Base-by-base conservation (phyloP, 192 early-diverging fungal genomes). In the Podochytrium sp. region DNA sequence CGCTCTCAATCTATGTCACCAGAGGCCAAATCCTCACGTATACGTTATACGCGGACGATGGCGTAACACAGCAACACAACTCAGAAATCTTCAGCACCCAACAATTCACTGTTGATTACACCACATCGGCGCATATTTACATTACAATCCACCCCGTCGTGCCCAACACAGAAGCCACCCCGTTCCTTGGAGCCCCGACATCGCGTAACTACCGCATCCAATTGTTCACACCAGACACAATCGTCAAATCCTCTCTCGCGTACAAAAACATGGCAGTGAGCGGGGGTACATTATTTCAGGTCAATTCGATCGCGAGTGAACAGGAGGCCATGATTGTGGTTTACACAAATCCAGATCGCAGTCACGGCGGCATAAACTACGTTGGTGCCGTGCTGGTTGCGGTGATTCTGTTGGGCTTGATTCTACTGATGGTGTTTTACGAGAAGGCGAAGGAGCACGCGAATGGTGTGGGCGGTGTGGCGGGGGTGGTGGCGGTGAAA, bases 31-130 rank as follows among this genome's bases (percentile, higher is more conserved):
- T 55, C 20, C 20, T n/a, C 47, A 6, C 5, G 30, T 69, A 35
- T 37, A 52, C 34, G n/a, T 30, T 69, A 5, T 69, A 69, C 52
- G 10, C n/a, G 25, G 66, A 69, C 52, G 66, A 69, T 33, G 7
- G 30, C 4, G 38, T 12, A 56, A 55, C 66, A 25, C 49, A 38
- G 10, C 33, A 18, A 5, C 34, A 55, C 34, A 20, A 35, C 7
- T 7, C 52, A 10, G 7, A 20, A 6, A 23, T 6, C 20, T 69
- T 55, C 29, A 33, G 29, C 16, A 69, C 52, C 23, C 66, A 69
- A 56, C 20, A 35, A 5, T n/a, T 69, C 20, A 32, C 51, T 25
- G 49, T 30, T 23, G 52, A 69, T 52, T 37, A 55, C 35, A 37
- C 18, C 23, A 55, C 25, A 6, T 20, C 52, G 25, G 52, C 52